Base-by-base conservation (phyloP, 2,329 filamentous ascomycete species). In the Pseudopithomyces maydicus region DNA sequence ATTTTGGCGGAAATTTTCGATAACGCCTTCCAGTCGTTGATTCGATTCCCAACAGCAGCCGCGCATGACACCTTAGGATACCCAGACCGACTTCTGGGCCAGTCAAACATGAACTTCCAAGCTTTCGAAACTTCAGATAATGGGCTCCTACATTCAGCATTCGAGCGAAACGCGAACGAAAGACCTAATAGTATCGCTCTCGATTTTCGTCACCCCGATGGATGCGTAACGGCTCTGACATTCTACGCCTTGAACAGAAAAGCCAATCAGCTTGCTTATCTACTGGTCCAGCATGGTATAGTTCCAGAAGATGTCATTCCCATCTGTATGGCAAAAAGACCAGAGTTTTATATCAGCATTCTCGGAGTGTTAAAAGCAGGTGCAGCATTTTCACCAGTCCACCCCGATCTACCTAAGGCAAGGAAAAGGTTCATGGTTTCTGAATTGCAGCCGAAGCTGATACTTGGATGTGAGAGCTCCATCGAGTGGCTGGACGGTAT, bases 331-430 rank as follows among this genome's bases (percentile, higher is more conserved):
- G 7, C 54, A 3, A 77, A 77, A 52, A 64, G 66, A 38, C 73
- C 74, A 1, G 41, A 67, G 15, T 77, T 71, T 43, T 77, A 77
- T 55, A 72, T 72, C 19, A 72, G 70, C 50, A 67, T 77, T n/a
- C 59, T 78, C 1, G 75, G 73, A 26, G 59, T 77, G n/a, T 65
- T 78, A n/a, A 78, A 77, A 61, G 72, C 74, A 22, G 75, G 75
- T 8, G 74, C 68, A 15, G 74, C 75, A 1, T 78, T 77, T 49
- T 65, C 70, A 1, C 74, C 74, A 7, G 60, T 78, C 33, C 71
- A 77, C 59, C 73, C 69, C 1, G 68, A 69, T 47, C 61, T 76
- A 6, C 75, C 75, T 7, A 59, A 67, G n/a, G 68, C 65, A 33
- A 67, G 75, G 6, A 77, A 71, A 54, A 39, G 59, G 8, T 62